Base-by-base conservation (phyloP, 768 basidiomycete genomes). In the Kwoniella mangroviensis region DNA sequence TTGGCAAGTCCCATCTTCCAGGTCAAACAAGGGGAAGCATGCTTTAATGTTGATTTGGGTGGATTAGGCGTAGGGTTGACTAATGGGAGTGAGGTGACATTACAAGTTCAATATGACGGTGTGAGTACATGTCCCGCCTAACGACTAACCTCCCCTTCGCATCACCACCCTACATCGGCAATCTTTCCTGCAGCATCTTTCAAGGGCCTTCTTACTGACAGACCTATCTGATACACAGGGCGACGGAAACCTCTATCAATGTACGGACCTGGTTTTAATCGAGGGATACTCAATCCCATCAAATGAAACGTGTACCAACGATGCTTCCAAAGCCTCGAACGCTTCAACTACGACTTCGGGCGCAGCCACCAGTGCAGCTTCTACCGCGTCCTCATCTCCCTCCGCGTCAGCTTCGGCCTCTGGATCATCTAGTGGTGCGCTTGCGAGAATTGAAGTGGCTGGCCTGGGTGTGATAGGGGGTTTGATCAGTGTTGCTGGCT, bases 211-310 rank as follows among this genome's bases (percentile, higher is more conserved):
- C 21, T 55, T 28, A 40, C 56, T 70, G 65, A 34, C 34, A 34
- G 34, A 4, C n/a, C 10, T 40, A 49, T 63, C 24, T 19, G 15
- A 34, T 19, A 21, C 42, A 43, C 60, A 79, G 51, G 91, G 91
- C 43, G 92, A 94, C 77, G 89, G 89, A 22, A 57, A 78, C 34
- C 86, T 94, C 9, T 92, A 86, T 83, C 76, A 93, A 90, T 94
- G 92, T 78, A 87, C 93, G 45, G 93, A 94, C 83, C 81, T 94
- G 74, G 89, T 89, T 21, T 84, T 95, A 41, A 86, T 89, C 52
- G 86, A 84, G 21, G 86, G 80, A 75, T 85, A 85, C 71, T 86
- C 84, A 19, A 83, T 88, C 41, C 86, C 89, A 0, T 83, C 86
- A 42, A 86, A 84, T 73, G 73, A 76, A 34, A 76, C 78, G 1